These are phyloP conservation scores for Trichocladium uniseriatum DNA, from an alignment of 495 filamentous ascomycete genomes.

Conservation along the genomic window DNA sequence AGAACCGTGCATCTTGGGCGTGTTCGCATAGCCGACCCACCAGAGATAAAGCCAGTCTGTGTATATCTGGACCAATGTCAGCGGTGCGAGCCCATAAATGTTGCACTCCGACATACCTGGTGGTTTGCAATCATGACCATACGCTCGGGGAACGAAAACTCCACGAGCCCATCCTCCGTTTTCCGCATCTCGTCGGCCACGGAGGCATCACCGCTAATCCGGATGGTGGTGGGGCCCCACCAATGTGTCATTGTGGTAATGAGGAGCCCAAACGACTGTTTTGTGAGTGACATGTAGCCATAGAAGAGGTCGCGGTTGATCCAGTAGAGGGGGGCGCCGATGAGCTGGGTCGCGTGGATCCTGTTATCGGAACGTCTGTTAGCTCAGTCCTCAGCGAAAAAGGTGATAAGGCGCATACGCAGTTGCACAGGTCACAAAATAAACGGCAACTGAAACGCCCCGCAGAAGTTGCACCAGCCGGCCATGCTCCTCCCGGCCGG, in stretches of 20 bases:
- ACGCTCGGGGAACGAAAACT: constrained; percentile 65
- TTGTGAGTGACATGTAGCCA: constrained; percentile 68
- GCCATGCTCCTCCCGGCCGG: constrained; percentile 60
- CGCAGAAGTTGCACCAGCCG: constrained; percentile 54
- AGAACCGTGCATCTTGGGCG: constrained; percentile 63
- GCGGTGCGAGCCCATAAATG: neutral
- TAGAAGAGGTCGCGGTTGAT: constrained; percentile 62
- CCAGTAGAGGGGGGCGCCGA: constrained; percentile 62
- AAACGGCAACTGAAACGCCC: constrained; percentile 52
- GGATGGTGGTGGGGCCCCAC: constrained; percentile 68
- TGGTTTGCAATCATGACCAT: constrained; percentile 78
- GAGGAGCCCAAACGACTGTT: constrained; percentile 63
- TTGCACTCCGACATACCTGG: constrained; percentile 41
- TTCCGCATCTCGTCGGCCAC: constrained; percentile 59
- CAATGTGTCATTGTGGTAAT: constrained; percentile 70
- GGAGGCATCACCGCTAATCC: constrained; percentile 66
- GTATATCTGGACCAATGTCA: constrained; percentile 44
- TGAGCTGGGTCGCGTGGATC: constrained; percentile 53
- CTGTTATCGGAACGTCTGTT: constrained; percentile 25
- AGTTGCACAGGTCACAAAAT: constrained; percentile 51
- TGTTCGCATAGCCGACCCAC: constrained; percentile 72
- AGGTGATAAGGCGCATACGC: constrained; percentile 24
- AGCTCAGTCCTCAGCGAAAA: constrained; percentile 3
- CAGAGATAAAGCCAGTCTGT: constrained; percentile 85
- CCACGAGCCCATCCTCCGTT: constrained; percentile 55